Conservation (phyloP, 139 green algal species). For the Coelastrella sp. region DNA sequence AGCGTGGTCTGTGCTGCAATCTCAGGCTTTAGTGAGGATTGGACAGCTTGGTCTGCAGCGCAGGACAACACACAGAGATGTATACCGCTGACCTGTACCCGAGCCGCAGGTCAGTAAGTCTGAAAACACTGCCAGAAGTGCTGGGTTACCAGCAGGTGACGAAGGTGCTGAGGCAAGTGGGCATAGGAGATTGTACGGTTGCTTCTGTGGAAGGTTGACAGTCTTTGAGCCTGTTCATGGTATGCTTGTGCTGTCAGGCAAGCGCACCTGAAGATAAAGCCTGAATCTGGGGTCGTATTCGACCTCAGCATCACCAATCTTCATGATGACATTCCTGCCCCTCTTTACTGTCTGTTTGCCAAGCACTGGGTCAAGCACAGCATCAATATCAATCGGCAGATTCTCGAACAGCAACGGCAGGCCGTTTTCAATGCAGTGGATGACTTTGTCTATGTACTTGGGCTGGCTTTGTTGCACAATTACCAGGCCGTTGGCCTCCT, state of each 20-base stretch:
- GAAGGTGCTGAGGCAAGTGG: too few species aligned
- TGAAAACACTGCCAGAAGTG: too few species aligned
- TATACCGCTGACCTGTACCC: too few species aligned
- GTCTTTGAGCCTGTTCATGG: too few species aligned
- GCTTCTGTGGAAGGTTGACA: too few species aligned
- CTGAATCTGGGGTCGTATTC: constrained; percentile 64
- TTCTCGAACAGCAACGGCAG: constrained; percentile 93
- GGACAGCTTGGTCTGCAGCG: constrained; percentile 90
- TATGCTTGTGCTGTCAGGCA: neutral
- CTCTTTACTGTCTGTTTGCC: constrained; percentile 80
- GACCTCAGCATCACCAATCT: constrained; percentile 88
- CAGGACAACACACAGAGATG: neutral
- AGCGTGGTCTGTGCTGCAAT: constrained; percentile 90
- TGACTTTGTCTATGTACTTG: constrained; percentile 89
- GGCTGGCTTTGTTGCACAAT: constrained; percentile 89
- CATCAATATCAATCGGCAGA: constrained; percentile 87
- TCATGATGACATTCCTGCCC: constrained; percentile 82
- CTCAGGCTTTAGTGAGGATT: constrained; percentile 95
- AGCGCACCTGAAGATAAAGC: constrained; percentile 46
- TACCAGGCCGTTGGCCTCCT: constrained; percentile 76
- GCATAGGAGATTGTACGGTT: too few species aligned
- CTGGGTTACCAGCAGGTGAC: too few species aligned
- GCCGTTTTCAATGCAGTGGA: constrained; percentile 63
- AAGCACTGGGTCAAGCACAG: constrained; percentile 90
- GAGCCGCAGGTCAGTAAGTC: too few species aligned